Evolutionary conservation across 2,329 filamentous ascomycete species (phyloP).

Genomic region (Penicillium glabrum): DNA sequence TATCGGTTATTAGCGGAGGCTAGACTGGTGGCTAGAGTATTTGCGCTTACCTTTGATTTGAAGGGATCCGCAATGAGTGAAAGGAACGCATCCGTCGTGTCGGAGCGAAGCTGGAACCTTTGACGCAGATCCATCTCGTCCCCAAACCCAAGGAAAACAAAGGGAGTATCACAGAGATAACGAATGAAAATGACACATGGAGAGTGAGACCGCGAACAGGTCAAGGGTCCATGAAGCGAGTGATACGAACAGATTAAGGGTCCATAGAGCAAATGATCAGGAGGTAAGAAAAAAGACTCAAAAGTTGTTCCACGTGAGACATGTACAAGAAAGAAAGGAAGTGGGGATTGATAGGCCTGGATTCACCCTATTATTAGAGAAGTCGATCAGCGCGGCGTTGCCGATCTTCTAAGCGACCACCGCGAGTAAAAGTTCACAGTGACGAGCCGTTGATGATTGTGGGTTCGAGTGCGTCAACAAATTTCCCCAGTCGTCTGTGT

Average conservation of each 20-base stretch:
- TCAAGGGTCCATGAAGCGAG: slow-evolving; percentile 8
- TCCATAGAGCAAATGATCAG: neutral
- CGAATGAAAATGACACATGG: slow-evolving; percentile 17
- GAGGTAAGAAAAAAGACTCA: slow-evolving; percentile 2
- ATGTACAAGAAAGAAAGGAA: slow-evolving; percentile 4
- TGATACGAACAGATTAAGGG: neutral
- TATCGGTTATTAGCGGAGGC: slow-evolving; percentile 28
- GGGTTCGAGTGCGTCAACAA: neutral
- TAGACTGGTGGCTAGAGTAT: neutral
- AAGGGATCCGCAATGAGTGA: slow-evolving; percentile 48
- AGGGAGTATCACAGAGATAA: slow-evolving; percentile 9
- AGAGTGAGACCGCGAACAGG: slow-evolving; percentile 10
- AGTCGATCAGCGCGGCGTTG: neutral
- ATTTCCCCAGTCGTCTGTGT: neutral
- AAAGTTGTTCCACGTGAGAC: slow-evolving; percentile 4
- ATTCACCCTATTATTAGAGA: slow-evolving; percentile 2
- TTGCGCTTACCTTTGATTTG: slow-evolving; percentile 36
- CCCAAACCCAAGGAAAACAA: neutral
- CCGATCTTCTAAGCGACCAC: neutral
- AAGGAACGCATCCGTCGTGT: slow-evolving; percentile 40
- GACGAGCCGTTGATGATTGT: neutral
- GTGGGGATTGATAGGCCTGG: neutral
- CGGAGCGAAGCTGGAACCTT: slow-evolving; percentile 25
- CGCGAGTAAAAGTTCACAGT: neutral
- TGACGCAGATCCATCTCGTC: slow-evolving; percentile 27